phyloP scores from a whole-genome alignment of 2,329 filamentous ascomycete genomes.

The Cryphonectria japonica region DNA sequence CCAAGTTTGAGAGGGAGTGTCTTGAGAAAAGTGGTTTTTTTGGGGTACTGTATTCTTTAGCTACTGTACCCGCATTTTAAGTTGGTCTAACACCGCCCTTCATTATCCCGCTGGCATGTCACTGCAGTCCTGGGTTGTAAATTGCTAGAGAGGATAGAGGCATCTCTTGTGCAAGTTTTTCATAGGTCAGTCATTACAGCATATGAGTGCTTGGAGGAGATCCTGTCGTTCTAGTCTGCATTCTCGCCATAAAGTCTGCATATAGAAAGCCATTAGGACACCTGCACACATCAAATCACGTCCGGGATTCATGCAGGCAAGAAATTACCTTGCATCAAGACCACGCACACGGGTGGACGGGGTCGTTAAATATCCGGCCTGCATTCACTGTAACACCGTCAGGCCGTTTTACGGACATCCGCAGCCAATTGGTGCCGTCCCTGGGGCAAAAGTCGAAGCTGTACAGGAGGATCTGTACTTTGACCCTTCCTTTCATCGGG shows the following conservation, averaged over 20 bases:
- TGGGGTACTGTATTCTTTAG: neutral
- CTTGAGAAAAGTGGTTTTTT: neutral
- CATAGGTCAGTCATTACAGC: neutral
- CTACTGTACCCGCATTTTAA: neutral
- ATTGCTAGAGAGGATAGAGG: neutral
- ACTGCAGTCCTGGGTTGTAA: neutral
- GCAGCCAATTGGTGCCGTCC: neutral
- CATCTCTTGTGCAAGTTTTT: neutral
- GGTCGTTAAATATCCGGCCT: constrained; percentile 5
- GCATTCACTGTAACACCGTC: constrained; percentile 1
- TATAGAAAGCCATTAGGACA: neutral
- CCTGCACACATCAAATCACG: neutral
- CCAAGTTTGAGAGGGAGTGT: neutral
- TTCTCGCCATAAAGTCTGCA: neutral
- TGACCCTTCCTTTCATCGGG: neutral
- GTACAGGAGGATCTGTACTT: neutral
- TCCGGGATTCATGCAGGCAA: neutral
- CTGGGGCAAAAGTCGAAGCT: neutral
- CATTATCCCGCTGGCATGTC: neutral
- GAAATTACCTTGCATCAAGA: neutral
- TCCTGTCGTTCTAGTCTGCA: neutral
- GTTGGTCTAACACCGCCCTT: neutral
- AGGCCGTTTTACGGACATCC: constrained; percentile 10
- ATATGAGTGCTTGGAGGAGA: neutral
- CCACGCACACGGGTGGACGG: constrained; percentile 13